Evolutionary conservation across 2,329 filamentous ascomycete genomes (phyloP), one percentile per base, ranked within the genome.

Genomic region (Rugonectria rugulosa): DNA sequence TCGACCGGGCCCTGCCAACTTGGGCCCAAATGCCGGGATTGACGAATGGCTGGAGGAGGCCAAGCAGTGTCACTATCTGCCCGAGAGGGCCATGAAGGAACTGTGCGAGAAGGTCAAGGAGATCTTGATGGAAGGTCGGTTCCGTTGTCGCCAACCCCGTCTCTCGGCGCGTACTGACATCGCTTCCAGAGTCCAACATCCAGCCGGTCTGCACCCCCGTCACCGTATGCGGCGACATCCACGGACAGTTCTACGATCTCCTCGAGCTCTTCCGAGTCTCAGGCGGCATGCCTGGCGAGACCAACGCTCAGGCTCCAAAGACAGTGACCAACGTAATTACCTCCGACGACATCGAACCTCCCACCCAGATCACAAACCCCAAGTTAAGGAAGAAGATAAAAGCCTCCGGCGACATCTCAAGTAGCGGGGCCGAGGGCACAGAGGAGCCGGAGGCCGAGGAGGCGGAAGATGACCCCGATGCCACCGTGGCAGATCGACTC

Each of bases 31-130:
- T 73, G 91, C 93, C 32, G 92, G 92, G 12, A 87, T 96, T 27
- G 92, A 97, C 73, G 93, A 98, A 78, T 99, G 95, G 95, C 84
- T 99, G 26, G 91, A 95, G 72, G 91, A 96, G 75, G 95, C 95
- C 38, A 97, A 97, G 77, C 90, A 95, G 76, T 98, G 95, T 79
- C 95, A 96, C 75, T 97, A 98, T 74, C 84, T 99, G 47, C 95
- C 95, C 44, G 95, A 99, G 77, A 80, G 88, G 60, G 92, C 96
- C 70, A 99, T 99, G 95, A 99, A 99, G 82, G 91, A 96, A 75
- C 84, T 99, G 43, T 99, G 95, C 75, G 95, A 99, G 79, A 96
- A 96, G 72, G 95, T 98, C 58, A 99, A 99, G 80, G 95, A 98
- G 77, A 96, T 92, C 64, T 83, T 99, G 69, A 99, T 99, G 95